Evolutionary conservation across 2,329 filamentous ascomycete genomes (phyloP).

Genomic region (Fusarium bactridioides): DNA sequence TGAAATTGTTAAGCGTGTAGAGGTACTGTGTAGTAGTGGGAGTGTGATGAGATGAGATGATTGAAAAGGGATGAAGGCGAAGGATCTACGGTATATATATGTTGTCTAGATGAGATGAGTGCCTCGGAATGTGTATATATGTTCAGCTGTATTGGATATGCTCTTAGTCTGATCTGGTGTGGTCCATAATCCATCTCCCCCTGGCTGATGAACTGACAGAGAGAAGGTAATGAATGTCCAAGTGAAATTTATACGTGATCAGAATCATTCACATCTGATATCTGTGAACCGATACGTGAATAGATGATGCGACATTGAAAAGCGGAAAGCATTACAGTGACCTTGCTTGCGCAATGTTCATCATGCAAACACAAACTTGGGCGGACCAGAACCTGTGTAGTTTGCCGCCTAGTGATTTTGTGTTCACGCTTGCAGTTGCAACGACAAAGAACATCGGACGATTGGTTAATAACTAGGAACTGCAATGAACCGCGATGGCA

Average conservation of each 20-base stretch:
- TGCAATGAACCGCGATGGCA: fast-evolving
- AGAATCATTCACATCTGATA: not conserved
- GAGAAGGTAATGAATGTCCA: not conserved
- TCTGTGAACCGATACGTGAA: fast-evolving
- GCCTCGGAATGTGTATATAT: not conserved
- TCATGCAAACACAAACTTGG: not conserved
- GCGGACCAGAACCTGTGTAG: too few species aligned
- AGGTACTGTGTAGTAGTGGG: not conserved
- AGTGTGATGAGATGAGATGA: not conserved
- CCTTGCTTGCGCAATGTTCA: too few species aligned
- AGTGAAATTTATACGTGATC: too few species aligned
- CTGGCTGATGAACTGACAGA: not conserved
- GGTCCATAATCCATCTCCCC: not conserved
- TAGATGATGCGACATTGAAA: fast-evolving
- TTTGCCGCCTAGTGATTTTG: too few species aligned
- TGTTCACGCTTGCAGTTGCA: not conserved
- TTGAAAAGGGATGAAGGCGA: not conserved
- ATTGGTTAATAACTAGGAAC: fast-evolving
- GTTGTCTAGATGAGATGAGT: not conserved
- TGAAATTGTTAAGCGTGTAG: not conserved
- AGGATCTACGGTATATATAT: not conserved
- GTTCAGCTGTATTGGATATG: not conserved
- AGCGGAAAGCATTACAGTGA: fast-evolving
- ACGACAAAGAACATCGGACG: not conserved
- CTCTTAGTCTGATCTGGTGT: too few species aligned